Percentiles rank a stretch among this genome's conserved stretches.
These are phyloP conservation scores for Lachnellula willkommii DNA, from an alignment of 2,329 filamentous ascomycete species.

Conservation along the genomic window DNA sequence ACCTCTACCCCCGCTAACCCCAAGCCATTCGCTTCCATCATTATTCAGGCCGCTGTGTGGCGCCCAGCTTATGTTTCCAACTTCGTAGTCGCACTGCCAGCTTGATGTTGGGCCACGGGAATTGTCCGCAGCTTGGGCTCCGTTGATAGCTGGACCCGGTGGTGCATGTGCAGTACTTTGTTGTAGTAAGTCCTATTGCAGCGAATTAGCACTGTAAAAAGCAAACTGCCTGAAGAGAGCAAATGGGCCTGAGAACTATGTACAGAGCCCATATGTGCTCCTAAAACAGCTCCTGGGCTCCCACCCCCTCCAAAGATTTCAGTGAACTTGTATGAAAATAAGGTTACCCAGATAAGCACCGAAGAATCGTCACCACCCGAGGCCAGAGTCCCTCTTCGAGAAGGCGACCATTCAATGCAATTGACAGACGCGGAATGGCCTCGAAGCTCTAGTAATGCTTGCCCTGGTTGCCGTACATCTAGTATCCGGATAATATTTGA, in stretches of 20 bases:
- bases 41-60: conserved; percentile 61
- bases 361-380: conserved; percentile 89
- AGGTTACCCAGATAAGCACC: conserved; percentile 73
- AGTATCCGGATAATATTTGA: conserved; percentile 89
- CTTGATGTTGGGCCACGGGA: conserved; percentile 64
- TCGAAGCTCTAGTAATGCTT: conserved; percentile 86
- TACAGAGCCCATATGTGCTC: too few species aligned
- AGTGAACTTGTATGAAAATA: too few species aligned
- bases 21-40: conserved; percentile 77
- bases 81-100: conserved; percentile 84
- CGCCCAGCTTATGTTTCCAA: conserved; percentile 80
- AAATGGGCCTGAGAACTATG: too few species aligned
- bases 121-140: conserved; percentile 48
- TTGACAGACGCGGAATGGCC: conserved; percentile 83
- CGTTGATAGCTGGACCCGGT: conserved; percentile 41
- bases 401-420: conserved; percentile 92
- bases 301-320: too few species aligned
- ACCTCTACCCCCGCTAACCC: conserved; percentile 73
- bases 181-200: conserved; percentile 37
- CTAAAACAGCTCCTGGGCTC: too few species aligned
- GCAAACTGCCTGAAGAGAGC: too few species aligned
- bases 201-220: too few species aligned
- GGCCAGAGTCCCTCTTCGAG: conserved; percentile 78
- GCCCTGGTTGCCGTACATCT: conserved; percentile 91
- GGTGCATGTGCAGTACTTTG: conserved; percentile 29